These are phyloP conservation scores for Diaporthe australafricana DNA, from an alignment of 2,329 filamentous ascomycete species.

Conservation along the genomic window DNA sequence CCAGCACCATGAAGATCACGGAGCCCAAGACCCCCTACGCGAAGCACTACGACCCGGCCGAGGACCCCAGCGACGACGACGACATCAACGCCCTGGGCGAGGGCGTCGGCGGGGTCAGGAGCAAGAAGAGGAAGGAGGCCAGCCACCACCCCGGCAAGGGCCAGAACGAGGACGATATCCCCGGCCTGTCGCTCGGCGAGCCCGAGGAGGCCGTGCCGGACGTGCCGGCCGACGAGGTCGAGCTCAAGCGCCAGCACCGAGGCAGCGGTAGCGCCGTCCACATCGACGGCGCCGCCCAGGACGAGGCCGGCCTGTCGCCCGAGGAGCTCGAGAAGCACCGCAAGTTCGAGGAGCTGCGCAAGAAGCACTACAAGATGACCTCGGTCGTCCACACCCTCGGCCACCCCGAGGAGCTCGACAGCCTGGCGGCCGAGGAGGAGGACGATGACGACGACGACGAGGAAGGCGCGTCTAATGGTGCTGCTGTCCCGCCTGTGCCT, in stretches of 20 bases:
- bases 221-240: slow-evolving; percentile 44
- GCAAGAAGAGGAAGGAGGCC: slow-evolving; percentile 40
- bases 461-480: slow-evolving; percentile 37
- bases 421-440: slow-evolving; percentile 70
- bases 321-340: slow-evolving; percentile 93
- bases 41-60: slow-evolving; percentile 87
- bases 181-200: slow-evolving; percentile 90
- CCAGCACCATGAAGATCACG: slow-evolving; percentile 97
- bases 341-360: slow-evolving; percentile 90
- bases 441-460: slow-evolving; percentile 49
- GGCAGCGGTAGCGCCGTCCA: slow-evolving; percentile 78
- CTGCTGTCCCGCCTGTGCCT: slow-evolving; percentile 54
- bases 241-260: slow-evolving; percentile 39
- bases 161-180: slow-evolving; percentile 78
- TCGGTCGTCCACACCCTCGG: slow-evolving; percentile 90
- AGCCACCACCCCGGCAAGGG: slow-evolving; percentile 31
- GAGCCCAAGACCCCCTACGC: slow-evolving; percentile 99
- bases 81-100: slow-evolving; percentile 77
- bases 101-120: slow-evolving; percentile 54
- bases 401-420: slow-evolving; percentile 75
- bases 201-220: slow-evolving; percentile 80
- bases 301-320: slow-evolving; percentile 62
- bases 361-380: slow-evolving; percentile 99
- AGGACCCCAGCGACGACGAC: slow-evolving; percentile 87
- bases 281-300: slow-evolving; percentile 72